phyloP scores from a whole-genome alignment of 139 green algal genomes.

The Klebsormidium nitens region DNA sequence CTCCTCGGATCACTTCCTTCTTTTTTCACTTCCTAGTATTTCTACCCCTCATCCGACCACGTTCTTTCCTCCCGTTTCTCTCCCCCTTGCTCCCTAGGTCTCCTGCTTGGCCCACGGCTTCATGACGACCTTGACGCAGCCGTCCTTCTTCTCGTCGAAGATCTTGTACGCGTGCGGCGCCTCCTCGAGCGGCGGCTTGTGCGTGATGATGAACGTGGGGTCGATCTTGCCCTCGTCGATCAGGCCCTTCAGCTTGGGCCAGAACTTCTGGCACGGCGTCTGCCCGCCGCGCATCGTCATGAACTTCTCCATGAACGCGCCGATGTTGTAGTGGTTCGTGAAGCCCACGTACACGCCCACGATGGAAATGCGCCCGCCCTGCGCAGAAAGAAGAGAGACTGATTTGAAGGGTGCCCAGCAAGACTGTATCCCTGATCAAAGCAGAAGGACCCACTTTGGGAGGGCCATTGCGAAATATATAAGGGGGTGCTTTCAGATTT shows the following conservation, averaged over 20 bases:
- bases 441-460: too few relatives aligned
- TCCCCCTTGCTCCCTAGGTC: too few relatives aligned
- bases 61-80: too few relatives aligned
- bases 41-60: too few relatives aligned
- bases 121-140: slow-evolving; percentile 56
- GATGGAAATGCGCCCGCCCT: slow-evolving; percentile 40
- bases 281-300: slow-evolving; percentile 37
- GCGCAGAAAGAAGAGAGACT: too few relatives aligned
- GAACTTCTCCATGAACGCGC: slow-evolving; percentile 75
- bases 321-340: slow-evolving; percentile 67
- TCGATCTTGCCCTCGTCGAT: slow-evolving; percentile 44
- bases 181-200: slow-evolving; percentile 56
- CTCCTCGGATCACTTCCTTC: too few relatives aligned
- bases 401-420: too few relatives aligned
- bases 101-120: too few relatives aligned
- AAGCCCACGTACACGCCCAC: slow-evolving; percentile 51
- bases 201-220: slow-evolving; percentile 61
- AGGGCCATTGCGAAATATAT: too few relatives aligned
- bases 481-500: too few relatives aligned
- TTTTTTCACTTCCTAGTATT: too few relatives aligned
- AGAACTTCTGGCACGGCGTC: slow-evolving; percentile 46
- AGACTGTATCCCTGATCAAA: too few relatives aligned
- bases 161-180: slow-evolving; percentile 57
- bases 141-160: slow-evolving; percentile 65
- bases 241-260: slow-evolving; percentile 48